phyloP scores from a whole-genome alignment of 2,329 filamentous ascomycete species.

The Penicillium griseofulvum region DNA sequence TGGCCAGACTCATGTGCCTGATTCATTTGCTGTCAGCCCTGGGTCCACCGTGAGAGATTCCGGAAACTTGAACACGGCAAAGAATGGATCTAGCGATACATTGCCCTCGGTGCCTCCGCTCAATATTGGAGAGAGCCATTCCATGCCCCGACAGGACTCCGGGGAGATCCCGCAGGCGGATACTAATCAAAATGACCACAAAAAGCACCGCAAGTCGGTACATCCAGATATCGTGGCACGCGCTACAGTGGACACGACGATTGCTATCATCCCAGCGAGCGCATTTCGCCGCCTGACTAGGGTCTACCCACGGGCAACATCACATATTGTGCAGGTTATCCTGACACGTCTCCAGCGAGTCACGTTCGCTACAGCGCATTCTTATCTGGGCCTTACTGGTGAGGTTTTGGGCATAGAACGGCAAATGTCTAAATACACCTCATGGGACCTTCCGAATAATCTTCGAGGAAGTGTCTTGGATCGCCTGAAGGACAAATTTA shows the following conservation, averaged over 20 bases:
- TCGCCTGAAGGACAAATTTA: constrained; percentile 89
- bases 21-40: constrained; percentile 41
- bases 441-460: constrained; percentile 86
- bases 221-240: constrained; percentile 97
- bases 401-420: constrained; percentile 92
- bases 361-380: constrained; percentile 89
- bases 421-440: constrained; percentile 89
- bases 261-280: constrained; percentile 95
- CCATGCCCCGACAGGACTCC: constrained; percentile 28
- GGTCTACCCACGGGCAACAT: constrained; percentile 92
- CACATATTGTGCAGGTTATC: constrained; percentile 97
- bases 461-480: constrained; percentile 79
- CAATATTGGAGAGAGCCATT: constrained; percentile 58
- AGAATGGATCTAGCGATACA: constrained; percentile 29
- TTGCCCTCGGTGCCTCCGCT: constrained; percentile 70
- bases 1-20: constrained; percentile 33
- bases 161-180: constrained; percentile 28
- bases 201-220: constrained; percentile 63
- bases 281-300: constrained; percentile 89
- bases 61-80: constrained; percentile 17
- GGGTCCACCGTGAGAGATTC: constrained; percentile 22
- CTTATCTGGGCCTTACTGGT: constrained; percentile 85
- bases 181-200: constrained; percentile 20
- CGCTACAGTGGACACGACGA: constrained; percentile 93
- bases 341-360: constrained; percentile 90